phyloP scores from a whole-genome alignment of 2,329 filamentous ascomycete genomes.

The Arthroderma sp. region DNA sequence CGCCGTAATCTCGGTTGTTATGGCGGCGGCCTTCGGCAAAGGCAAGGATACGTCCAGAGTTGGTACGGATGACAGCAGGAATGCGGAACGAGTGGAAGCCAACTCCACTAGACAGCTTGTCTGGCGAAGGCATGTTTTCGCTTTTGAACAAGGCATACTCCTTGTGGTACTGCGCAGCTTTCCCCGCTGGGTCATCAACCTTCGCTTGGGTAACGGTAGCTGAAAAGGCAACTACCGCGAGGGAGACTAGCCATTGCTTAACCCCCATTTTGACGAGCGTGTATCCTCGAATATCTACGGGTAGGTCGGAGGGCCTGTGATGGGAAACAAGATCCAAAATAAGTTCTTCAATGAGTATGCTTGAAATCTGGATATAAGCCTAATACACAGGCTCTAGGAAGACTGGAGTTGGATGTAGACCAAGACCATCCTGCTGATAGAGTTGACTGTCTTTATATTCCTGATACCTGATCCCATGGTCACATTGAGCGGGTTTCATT shows the following conservation, averaged over 20 bases:
- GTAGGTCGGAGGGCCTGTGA: background rate
- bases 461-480: background rate
- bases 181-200: conserved; percentile 7
- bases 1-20: conserved; percentile 20
- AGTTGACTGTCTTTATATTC: background rate
- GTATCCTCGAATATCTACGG: background rate
- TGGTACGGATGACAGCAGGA: conserved; percentile 18
- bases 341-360: background rate
- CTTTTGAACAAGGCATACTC: conserved; percentile 20
- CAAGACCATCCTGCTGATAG: too few relatives aligned
- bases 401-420: background rate
- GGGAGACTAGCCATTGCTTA: background rate
- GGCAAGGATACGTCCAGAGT: conserved; percentile 19
- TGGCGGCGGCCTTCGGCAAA: conserved; percentile 21
- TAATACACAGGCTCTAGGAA: background rate
- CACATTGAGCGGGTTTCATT: background rate
- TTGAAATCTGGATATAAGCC: background rate
- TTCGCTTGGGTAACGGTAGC: background rate
- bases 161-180: conserved; percentile 11
- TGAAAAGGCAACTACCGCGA: background rate
- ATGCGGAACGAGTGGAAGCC: conserved; percentile 23
- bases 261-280: background rate
- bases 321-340: background rate
- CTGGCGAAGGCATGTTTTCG: conserved; percentile 19
- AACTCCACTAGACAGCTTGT: conserved; percentile 19